Evolutionary conservation across 176 grass and related monocot genomes (phyloP), one percentile per base, ranked within the genome.

Genomic region (Bonia amplexicaulis): DNA sequence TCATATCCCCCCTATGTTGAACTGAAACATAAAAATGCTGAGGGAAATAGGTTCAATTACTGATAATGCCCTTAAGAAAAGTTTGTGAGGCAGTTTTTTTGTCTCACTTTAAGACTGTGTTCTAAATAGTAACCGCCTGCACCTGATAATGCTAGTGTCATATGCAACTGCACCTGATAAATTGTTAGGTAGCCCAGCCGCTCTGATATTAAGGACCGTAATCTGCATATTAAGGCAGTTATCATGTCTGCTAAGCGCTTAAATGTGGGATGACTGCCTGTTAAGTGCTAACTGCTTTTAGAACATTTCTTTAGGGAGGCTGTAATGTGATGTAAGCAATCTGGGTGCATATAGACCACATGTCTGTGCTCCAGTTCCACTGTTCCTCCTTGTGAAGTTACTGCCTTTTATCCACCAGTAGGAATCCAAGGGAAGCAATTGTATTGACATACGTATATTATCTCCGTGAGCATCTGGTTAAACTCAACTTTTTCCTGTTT

Each of bases 401-500:
- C 9, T 37, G 25, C 40, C 26, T 64, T 81, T 22, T 66, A 46
- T 57, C 47, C 14, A 81, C 54, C 35, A 65, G 12, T 45, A 71
- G n/a, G 16, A 31, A 78, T 78, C 48, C 35, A 25, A 64, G 12
- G 12, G 3, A 26, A 26, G 37, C 16, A 16, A 74, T 81, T 73
- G 26, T 59, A 82, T 66, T 76, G 40, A 12, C 11, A 58, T 16
- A 47, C 31, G 17, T 73, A 39, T 49, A 60, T 37, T 80, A 47
- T 48, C 2, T 73, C 53, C 27, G 33, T 71, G 80, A 81, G 47
- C 73, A 71, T 90, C 58, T 66, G 73, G 26, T 27, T 73, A 79
- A 83, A 83, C 39, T 86, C 13, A 63, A 49, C n/a, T 79, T 58
- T 52, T 78, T 26, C 13, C 8, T 79, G 55, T 82, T 89, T 77